phyloP scores from a whole-genome alignment of 305 asterid genomes.

The Stenogyne calaminthoides region DNA sequence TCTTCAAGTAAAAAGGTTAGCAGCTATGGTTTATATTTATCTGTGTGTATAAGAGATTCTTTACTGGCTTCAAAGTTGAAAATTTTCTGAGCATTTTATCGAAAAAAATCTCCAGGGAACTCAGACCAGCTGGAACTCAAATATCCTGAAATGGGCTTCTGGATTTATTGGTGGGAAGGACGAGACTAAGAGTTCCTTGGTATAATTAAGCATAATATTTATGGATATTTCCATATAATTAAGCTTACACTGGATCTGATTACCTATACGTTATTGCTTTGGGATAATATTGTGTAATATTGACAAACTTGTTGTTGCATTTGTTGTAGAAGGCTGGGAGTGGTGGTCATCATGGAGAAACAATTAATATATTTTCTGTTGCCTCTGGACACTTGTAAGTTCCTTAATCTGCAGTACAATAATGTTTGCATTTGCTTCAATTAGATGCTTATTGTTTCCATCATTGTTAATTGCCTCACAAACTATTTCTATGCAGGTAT shows the following conservation, averaged over 20 bases:
- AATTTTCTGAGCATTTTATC: conserved; percentile 23
- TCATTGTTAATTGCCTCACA: conserved; percentile 27
- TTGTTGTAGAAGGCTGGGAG: conserved; percentile 60
- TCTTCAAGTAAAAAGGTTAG: conserved; percentile 48
- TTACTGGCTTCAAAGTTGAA: conserved; percentile 19
- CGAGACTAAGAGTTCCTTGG: conserved; percentile 69
- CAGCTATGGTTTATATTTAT: conserved; percentile 21
- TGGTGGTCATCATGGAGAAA: conserved; percentile 76
- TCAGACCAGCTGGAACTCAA: conserved; percentile 83
- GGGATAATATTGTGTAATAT: neutral
- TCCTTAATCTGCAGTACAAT: conserved; percentile 3
- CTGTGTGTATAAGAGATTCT: neutral
- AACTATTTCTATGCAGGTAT: conserved; percentile 62
- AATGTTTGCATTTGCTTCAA: conserved; percentile 22
- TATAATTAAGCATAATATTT: conserved; percentile 29
- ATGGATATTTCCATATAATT: conserved; percentile 16
- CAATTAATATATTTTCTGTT: conserved; percentile 88
- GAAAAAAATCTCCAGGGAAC: conserved; percentile 50
- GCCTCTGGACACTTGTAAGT: conserved; percentile 99
- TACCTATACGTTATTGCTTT: conserved; percentile 9
- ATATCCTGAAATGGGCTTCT: conserved; percentile 98
- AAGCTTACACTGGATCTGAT: conserved; percentile 18
- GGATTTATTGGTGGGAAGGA: conserved; percentile 83
- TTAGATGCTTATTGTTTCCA: conserved; percentile 19
- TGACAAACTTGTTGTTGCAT: conserved; percentile 28